A percentile compares a stretch with the other conserved stretches of the same genome.
These are phyloP conservation scores for Apiospora marii DNA, from an alignment of 2,329 filamentous ascomycete genomes.

Conservation along the genomic window DNA sequence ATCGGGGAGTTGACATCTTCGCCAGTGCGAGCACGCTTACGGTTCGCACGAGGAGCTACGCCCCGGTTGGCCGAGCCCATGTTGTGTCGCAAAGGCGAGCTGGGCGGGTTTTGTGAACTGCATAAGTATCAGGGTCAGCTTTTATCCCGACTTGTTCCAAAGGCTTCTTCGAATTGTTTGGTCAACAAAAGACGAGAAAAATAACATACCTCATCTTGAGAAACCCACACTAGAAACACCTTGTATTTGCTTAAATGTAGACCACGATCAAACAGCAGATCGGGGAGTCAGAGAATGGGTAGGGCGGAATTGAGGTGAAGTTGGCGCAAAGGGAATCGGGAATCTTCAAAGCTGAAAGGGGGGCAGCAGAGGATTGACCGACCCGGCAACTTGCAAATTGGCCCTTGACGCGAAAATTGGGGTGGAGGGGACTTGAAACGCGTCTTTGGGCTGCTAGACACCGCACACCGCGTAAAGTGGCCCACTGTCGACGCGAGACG, in stretches of 20 bases:
- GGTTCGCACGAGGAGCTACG: constrained; percentile 56
- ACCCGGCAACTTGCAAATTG: background rate
- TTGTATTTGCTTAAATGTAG: background rate
- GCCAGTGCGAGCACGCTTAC: constrained; percentile 63
- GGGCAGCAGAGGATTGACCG: constrained; percentile 16
- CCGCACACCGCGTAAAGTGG: constrained; percentile 19
- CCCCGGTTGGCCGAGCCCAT: constrained; percentile 87
- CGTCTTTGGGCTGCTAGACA: constrained; percentile 1
- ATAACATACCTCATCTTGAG: constrained; percentile 9
- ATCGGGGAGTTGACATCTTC: constrained; percentile 60
- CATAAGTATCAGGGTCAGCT: background rate
- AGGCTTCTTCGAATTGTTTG: background rate
- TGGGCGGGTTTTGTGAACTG: constrained; percentile 45
- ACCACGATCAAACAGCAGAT: constrained; percentile 5
- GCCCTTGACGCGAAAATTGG: constrained; percentile 23
- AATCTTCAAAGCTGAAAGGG: background rate
- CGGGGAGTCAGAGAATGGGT: background rate
- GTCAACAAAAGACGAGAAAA: background rate
- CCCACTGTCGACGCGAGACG: background rate
- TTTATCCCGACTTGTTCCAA: background rate
- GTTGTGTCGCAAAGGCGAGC: constrained; percentile 83
- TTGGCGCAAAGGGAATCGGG: background rate
- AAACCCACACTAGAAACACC: background rate
- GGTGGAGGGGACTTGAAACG: constrained; percentile 24
- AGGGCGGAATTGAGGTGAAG: background rate